Percentiles rank a stretch among this genome's conserved stretches.
These are phyloP conservation scores for Stachybotrys elegans DNA, from an alignment of 2,329 filamentous ascomycete species.

Conservation along the genomic window DNA sequence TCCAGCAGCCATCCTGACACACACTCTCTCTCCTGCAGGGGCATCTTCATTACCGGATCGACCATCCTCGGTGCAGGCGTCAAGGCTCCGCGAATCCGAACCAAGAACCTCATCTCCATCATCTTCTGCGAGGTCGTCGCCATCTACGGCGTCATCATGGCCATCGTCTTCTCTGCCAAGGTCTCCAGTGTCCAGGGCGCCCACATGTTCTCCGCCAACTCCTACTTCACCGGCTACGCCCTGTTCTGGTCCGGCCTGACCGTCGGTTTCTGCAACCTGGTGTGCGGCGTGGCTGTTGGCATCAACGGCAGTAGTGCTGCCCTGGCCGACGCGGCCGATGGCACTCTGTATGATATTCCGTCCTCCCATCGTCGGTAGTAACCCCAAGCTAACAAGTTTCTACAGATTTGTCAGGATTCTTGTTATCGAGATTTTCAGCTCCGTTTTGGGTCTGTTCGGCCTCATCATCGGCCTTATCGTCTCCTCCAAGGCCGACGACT, in stretches of 20 bases:
- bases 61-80: slow-evolving; percentile 97
- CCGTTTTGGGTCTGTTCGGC: slow-evolving; percentile 91
- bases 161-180: slow-evolving; percentile 94
- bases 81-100: slow-evolving; percentile 93
- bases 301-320: slow-evolving; percentile 98
- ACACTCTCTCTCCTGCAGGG: slow-evolving; percentile 53
- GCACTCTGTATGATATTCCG: slow-evolving; percentile 64
- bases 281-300: slow-evolving; percentile 93
- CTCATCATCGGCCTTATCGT: slow-evolving; percentile 91
- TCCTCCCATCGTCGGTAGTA: neutral
- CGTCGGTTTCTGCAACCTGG: slow-evolving; percentile 90
- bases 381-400: slow-evolving; percentile 17
- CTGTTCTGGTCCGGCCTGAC: slow-evolving; percentile 95
- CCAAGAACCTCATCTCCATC: slow-evolving; percentile 99
- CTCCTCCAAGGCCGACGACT: slow-evolving; percentile 75
- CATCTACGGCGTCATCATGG: slow-evolving; percentile 99
- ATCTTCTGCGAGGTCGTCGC: slow-evolving; percentile 99
- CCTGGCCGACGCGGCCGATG: slow-evolving; percentile 89
- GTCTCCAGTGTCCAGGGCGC: slow-evolving; percentile 61
- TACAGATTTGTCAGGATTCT: slow-evolving; percentile 94
- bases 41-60: slow-evolving; percentile 97
- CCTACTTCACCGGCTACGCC: slow-evolving; percentile 92
- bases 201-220: slow-evolving; percentile 65
- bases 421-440: slow-evolving; percentile 99
- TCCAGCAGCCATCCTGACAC: neutral